phyloP scores from a whole-genome alignment of 345 rosid species.

The Kernera saxatilis region DNA sequence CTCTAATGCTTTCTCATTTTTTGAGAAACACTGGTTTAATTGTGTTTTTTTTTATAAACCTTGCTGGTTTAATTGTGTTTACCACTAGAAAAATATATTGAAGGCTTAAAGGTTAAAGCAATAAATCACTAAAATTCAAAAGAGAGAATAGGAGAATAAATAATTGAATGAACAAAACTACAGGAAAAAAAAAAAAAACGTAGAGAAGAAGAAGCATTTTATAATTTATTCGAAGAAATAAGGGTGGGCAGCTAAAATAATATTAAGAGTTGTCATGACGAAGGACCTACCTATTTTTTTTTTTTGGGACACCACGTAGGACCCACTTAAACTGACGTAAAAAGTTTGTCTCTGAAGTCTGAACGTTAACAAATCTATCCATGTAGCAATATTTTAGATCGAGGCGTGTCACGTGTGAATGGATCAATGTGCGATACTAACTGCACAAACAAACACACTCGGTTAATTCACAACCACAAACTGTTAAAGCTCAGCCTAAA shows the following conservation, averaged over 20 bases:
- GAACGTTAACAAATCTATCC: neutral
- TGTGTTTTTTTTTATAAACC: neutral
- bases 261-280: neutral
- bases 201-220: neutral
- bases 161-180: neutral
- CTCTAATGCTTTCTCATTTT: neutral
- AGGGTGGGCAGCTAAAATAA: slow-evolving; percentile 1
- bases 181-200: neutral
- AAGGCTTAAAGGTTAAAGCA: neutral
- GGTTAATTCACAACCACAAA: no score
- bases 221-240: neutral
- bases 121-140: neutral
- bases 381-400: neutral
- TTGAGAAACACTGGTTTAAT: neutral
- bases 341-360: neutral
- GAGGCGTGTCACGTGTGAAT: neutral
- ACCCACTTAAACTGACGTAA: slow-evolving; percentile 7
- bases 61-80: neutral
- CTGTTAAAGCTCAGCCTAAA: no score
- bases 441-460: no score
- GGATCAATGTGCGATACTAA: no score
- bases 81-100: neutral
- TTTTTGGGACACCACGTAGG: neutral
- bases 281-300: neutral
- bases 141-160: neutral